These are phyloP conservation scores for Medicago truncatula DNA, from an alignment of 306 rosid genomes.

Conservation along the genomic window MtrunA17r5.0-ANR NC_053043.1:35202001-35202500, in stretches of 20 bases:
- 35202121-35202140: background rate
- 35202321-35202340: background rate
- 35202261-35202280: background rate
- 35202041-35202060: conserved; percentile 26
- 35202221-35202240: background rate
- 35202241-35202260: background rate
- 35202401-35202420: background rate
- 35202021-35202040: conserved; percentile 10
- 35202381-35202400: background rate
- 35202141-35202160: background rate
- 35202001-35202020: conserved; percentile 27
- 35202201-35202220: background rate
- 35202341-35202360: background rate
- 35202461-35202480: background rate
- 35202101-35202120: conserved; percentile 2
- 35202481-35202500: background rate
- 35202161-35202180: conserved; percentile 15
- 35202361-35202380: background rate
- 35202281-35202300: background rate
- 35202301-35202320: background rate
- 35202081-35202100: conserved; percentile 22
- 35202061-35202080: background rate
- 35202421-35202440: background rate
- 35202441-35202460: background rate
- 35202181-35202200: conserved; percentile 10